Base-by-base conservation (phyloP, 805 yeast species). In the Yamadazyma kitorensis region DNA sequence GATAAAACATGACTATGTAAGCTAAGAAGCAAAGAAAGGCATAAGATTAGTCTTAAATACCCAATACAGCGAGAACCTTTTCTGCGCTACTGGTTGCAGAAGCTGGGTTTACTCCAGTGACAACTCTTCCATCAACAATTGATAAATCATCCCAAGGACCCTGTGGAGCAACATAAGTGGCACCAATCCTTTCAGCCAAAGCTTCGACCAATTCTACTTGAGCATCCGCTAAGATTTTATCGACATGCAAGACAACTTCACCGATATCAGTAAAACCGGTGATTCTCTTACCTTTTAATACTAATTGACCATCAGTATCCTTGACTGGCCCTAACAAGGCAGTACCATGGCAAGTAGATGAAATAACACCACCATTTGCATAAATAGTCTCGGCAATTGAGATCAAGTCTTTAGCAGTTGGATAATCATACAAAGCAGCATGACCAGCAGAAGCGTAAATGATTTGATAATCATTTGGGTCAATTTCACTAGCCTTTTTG, bases 291-390 rank as follows among this genome's bases (percentile, higher is more conserved):
- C 80, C 84, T 41, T 71, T 53, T 36, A 72, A 61, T 33, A 81
- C 44, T 12, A 59, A 55, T 31, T 64, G 58, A 27, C 76, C 76
- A 12, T 70, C 60, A 6, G 47, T 38, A 43, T 74, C 75, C 25
- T 49, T 58, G 42, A 78, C 49, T 27, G 63, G 62, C n/a, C 66
- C 73, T 39, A 80, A 72, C 40, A 78, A 64, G 17, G 69, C 68
- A 12, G 82, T 81, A 6, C 83, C 86, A 44, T 80, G 85, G 54
- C 86, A 80, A 6, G 78, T 84, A 11, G 85, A 82, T 27, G 78
- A 55, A 18, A 79, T 69, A 24, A 77, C 68, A 31, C 83, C 84
- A 24, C 73, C 75, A 12, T 68, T 55, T 20, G 57, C 59, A 51
- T 71, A 76, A 30, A 78, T 68, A 15, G 59, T 56, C 18, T 61